Base-by-base conservation (phyloP, 495 filamentous ascomycete species). In the Penicillium silybi region DNA sequence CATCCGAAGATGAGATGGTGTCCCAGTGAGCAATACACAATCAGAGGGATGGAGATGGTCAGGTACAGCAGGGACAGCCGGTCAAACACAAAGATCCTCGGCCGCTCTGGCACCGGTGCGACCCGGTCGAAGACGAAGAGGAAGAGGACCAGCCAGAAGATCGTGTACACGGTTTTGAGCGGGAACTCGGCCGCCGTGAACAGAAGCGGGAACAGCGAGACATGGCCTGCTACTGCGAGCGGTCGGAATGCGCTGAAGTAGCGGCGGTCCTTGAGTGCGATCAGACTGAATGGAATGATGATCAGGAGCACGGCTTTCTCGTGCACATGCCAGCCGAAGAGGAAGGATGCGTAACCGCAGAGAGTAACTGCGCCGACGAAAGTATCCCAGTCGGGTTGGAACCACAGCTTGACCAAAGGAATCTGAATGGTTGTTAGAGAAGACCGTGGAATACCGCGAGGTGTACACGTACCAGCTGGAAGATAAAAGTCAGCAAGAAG, bases 251-350 rank as follows among this genome's bases (percentile, higher is more conserved):
- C 93, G 53, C 89, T 85, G 44, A 97, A 85, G 62, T 96, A 90
- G 22, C 93, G 85, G 13, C 93, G 83, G 67, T 97, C 92, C 66
- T 86, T 90, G 41, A 98, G 83, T 3, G 93, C 92, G 49, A 98
- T 87, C 50, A 98, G 80, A 59, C 87, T 92, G 77, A 98, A 97
- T 0, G 93, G 93, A 49, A 97, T 88, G 59, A 98, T 89, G 59
- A 97, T 87, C 44, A 97, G 79, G 13, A 98, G 83, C 26, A 98
- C 88, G 6, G 93, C 93, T 63, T 98, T 98, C 61, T 98, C 93
- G 59, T 98, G 93, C 17, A 98, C 93, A 62, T 98, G 93, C 93
- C 93, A 98, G 44, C 93, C 92, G 52, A 97, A 97, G 18, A 98
- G 79, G 73, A 98, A 98, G 0, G 93, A 96, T 0, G 92, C 89